Conservation (phyloP, 139 green algal genomes). For the Chlorella sp. region DNA sequence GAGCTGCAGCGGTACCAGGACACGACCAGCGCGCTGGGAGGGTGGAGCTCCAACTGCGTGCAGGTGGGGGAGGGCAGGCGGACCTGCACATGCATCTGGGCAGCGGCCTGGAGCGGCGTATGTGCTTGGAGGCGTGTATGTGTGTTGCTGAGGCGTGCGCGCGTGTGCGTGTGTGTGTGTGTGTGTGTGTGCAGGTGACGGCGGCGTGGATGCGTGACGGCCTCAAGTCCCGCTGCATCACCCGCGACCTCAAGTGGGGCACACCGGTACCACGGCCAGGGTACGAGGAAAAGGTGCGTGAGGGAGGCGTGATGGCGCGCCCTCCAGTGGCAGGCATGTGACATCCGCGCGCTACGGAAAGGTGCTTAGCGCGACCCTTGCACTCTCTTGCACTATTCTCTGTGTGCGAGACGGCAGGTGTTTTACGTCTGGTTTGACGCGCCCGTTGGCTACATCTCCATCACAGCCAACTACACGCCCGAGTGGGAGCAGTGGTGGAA, state of each 20-base stretch:
- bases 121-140: background rate
- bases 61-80: no score
- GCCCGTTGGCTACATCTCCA: conserved; percentile 96
- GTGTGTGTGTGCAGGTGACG: conserved; percentile 57
- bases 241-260: conserved; percentile 94
- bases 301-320: no score
- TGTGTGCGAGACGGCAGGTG: conserved; percentile 7
- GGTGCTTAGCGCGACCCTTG: background rate
- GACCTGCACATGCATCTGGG: background rate
- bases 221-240: conserved; percentile 94
- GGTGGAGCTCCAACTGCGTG: conserved; percentile 85
- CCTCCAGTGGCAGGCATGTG: no score
- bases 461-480: conserved; percentile 88
- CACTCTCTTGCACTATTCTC: background rate
- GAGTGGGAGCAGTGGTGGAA: conserved; percentile 89
- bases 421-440: conserved; percentile 99
- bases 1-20: conserved; percentile 73
- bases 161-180: no score
- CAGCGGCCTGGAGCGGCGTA: background rate
- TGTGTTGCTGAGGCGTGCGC: background rate
- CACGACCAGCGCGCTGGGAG: conserved; percentile 51
- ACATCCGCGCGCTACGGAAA: no score
- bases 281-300: conserved; percentile 75
- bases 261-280: conserved; percentile 83
- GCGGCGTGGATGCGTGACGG: conserved; percentile 93